Evolutionary conservation across 306 rosid genomes (phyloP), one percentile per base, ranked within the genome.

Genomic region (Oemleria cerasiformis): DNA sequence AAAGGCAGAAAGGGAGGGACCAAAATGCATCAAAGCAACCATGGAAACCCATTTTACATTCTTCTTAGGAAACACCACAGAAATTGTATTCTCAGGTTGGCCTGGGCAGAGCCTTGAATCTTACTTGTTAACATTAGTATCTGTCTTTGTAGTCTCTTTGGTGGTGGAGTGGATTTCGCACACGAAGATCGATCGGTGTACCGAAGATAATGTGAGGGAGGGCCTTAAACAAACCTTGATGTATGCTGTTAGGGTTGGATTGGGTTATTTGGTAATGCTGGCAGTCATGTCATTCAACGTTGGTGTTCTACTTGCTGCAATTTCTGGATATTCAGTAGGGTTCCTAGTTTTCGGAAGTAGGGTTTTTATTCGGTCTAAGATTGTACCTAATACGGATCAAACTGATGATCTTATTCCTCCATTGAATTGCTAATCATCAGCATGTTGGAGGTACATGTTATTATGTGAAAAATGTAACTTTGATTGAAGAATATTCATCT

Each of bases 251-350:
- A 63, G 71, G 9, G 71, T 77, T 7, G 80, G 75, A 44, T 44
- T 77, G 67, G 42, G 71, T 44, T 77, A 77, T 45, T 77, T 77
- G 66, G 75, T 70, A 16, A 77, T 77, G 80, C 76, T 77, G 34
- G 48, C 75, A 44, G 76, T 77, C 48, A 77, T 77, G 80, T 63
- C 72, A 3, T 63, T 53, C 9, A 43, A 70, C 34, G 9, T 65
- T 10, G 67, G 75, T 9, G 60, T 70, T 54, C 34, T 70, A 38
- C 51, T 77, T 0, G 71, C 80, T 44, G 71, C 75, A 4, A 17
- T 77, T 36, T 65, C 60, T 17, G 76, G 80, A 42, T 77, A 55
- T 63, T 53, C 75, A 9, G 50, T 62, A 25, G 80, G 80, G 43
- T 77, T 77, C 65, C 19, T 69, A 7, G 70, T 53, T n/a, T 77